Evolutionary conservation across 208 protist species (phyloP), one percentile per base, ranked within the genome.

Genomic region (Histomonas meleagridis): DNA sequence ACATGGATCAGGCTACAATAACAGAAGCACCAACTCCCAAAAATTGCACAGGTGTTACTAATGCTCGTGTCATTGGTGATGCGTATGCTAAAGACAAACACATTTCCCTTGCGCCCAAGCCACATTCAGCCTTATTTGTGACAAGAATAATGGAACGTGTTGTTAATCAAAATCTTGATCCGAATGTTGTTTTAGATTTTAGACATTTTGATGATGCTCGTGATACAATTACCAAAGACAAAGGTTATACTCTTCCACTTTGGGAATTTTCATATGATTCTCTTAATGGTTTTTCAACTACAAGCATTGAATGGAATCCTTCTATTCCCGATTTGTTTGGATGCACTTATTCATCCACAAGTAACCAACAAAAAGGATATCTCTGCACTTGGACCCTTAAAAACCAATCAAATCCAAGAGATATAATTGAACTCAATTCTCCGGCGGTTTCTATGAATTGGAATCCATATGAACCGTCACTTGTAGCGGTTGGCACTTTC

Each of bases 111-210:
- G 51, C 55, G 38, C 76, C 76, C 51, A 32, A 32, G 10, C 76
- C 76, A 38, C 76, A 43, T 46, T 43, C 43, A 18, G 76, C 76
- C 5, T 55, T 48, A 5, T 16, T 18, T 16, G 76, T 86, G 7
- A 55, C 46, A 26, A 5, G 76, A 23, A 46, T 86, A 18, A 86
- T 86, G 76, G 76, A 86, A 28, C 40, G 76, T 38, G 76, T 86
- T 16, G 76, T 86, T 14, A 86, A 86, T 48, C 76, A 86, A 46
- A 86, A 86, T n/a, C 51, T 86, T 40, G 76, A 86, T 86, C 76
- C 76, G 55, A 86, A 86, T 46, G 76, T 43, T 18, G 51, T 40
- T 46, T 55, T 43, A 14, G 76, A 86, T 48, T 86, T 86, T 46
- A 86, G 55, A 49, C 55, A 86, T 35, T 86, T 51, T 35, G 76